A percentile compares a stretch with the other conserved stretches of the same genome.
phyloP scores from a whole-genome alignment of 1,284 basidiomycete genomes.

The Cutaneotrichosporon cavernicola region DNA sequence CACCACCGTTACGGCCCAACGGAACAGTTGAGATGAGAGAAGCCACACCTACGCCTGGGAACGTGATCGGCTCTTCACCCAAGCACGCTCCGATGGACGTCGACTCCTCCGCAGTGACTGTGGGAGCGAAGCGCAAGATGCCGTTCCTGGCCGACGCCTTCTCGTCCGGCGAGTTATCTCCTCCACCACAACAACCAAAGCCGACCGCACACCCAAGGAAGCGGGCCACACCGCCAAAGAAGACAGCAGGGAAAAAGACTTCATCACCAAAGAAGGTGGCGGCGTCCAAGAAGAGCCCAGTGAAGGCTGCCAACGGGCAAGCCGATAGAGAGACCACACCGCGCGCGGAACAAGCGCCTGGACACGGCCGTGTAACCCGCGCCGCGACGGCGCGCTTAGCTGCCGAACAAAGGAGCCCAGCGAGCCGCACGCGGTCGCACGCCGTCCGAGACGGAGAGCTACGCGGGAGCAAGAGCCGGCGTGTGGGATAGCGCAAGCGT shows the following conservation, averaged over 20 bases:
- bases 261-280: neutral
- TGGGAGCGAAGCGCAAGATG: slow-evolving; percentile 7
- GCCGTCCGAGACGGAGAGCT: neutral
- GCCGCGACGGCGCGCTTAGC: neutral
- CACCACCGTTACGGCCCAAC: neutral
- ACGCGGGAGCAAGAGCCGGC: slow-evolving; percentile 5
- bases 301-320: neutral
- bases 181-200: neutral
- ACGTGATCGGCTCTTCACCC: neutral
- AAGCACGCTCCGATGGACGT: slow-evolving; percentile 3
- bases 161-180: slow-evolving; percentile 1
- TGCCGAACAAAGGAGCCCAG: neutral
- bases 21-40: neutral
- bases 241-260: neutral
- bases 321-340: slow-evolving; percentile 4
- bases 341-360: neutral
- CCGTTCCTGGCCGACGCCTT: neutral
- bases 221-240: neutral
- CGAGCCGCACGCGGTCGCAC: slow-evolving; percentile 6
- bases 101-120: neutral
- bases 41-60: neutral
- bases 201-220: neutral
- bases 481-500: slow-evolving; percentile 1
- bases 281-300: neutral
- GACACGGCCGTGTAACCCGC: neutral